These are phyloP conservation scores for Debaryomycetaceae sp. DNA, from an alignment of 1,139 yeast species.

Conservation along the genomic window DNA sequence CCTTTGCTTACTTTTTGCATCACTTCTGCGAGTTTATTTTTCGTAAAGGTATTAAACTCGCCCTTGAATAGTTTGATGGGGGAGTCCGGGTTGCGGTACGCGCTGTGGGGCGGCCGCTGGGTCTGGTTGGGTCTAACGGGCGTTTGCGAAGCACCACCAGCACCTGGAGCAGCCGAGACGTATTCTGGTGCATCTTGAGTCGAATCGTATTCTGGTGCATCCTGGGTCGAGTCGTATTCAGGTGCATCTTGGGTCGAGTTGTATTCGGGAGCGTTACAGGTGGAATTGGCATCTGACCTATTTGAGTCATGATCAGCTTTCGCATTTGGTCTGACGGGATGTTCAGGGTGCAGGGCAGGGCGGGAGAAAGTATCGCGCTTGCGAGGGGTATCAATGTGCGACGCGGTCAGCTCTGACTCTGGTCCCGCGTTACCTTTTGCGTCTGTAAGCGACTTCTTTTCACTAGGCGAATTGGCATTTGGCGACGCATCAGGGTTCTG, in stretches of 20 bases:
- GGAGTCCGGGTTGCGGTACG: conserved; percentile 16
- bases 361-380: too few relatives aligned
- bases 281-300: background rate
- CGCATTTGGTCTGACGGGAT: too few relatives aligned
- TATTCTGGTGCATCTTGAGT: background rate
- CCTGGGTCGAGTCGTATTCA: background rate
- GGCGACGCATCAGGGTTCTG: too few relatives aligned
- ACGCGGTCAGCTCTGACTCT: too few relatives aligned
- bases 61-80: conserved; percentile 31
- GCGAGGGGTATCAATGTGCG: too few relatives aligned
- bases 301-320: background rate
- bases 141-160: too few relatives aligned
- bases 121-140: background rate
- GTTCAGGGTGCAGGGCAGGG: too few relatives aligned
- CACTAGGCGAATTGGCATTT: too few relatives aligned
- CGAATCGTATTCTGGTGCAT: background rate
- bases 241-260: background rate
- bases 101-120: conserved; percentile 8
- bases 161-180: too few relatives aligned
- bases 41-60: conserved; percentile 33
- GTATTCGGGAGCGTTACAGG: too few relatives aligned
- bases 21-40: conserved; percentile 23
- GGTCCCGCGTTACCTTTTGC: too few relatives aligned
- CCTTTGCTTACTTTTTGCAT: conserved; percentile 11
- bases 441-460: too few relatives aligned